Conservation (phyloP, 768 basidiomycete genomes). For the Russula foetens region DNA sequence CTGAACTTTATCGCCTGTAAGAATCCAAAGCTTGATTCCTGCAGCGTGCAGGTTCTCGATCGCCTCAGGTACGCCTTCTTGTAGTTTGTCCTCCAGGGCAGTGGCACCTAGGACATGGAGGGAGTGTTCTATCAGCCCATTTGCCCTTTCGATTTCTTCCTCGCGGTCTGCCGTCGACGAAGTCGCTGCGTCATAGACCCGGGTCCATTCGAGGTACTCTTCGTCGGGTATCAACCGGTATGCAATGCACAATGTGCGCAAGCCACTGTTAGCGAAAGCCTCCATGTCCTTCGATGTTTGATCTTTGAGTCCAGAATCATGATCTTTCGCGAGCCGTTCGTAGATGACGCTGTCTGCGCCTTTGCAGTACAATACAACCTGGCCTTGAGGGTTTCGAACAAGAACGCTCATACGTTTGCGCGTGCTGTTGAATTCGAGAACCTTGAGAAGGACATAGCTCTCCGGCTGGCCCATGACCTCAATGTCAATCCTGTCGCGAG, state of each 20-base stretch:
- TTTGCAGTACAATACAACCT: slow-evolving; percentile 83
- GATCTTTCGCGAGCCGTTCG: slow-evolving; percentile 67
- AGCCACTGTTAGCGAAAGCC: slow-evolving; percentile 83
- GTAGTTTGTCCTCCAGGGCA: slow-evolving; percentile 93
- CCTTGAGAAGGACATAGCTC: slow-evolving; percentile 66
- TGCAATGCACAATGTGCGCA: slow-evolving; percentile 88
- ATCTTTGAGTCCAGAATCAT: slow-evolving; percentile 66
- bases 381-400: slow-evolving; percentile 76
- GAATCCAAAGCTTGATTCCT: slow-evolving; percentile 97
- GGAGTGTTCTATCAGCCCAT: slow-evolving; percentile 74
- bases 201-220: slow-evolving; percentile 76
- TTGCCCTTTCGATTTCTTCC: slow-evolving; percentile 86
- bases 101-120: slow-evolving; percentile 88
- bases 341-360: slow-evolving; percentile 98
- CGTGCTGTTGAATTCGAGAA: slow-evolving; percentile 90
- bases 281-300: slow-evolving; percentile 86
- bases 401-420: slow-evolving; percentile 95
- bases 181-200: slow-evolving; percentile 75
- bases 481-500: slow-evolving; percentile 72
- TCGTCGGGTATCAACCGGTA: slow-evolving; percentile 72
- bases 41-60: slow-evolving; percentile 88
- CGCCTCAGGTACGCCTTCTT: slow-evolving; percentile 94
- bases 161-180: slow-evolving; percentile 73
- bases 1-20: slow-evolving; percentile 96
- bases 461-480: slow-evolving; percentile 88